phyloP scores from a whole-genome alignment of 306 rosid species.

The Cucumis cinereus region DNA sequence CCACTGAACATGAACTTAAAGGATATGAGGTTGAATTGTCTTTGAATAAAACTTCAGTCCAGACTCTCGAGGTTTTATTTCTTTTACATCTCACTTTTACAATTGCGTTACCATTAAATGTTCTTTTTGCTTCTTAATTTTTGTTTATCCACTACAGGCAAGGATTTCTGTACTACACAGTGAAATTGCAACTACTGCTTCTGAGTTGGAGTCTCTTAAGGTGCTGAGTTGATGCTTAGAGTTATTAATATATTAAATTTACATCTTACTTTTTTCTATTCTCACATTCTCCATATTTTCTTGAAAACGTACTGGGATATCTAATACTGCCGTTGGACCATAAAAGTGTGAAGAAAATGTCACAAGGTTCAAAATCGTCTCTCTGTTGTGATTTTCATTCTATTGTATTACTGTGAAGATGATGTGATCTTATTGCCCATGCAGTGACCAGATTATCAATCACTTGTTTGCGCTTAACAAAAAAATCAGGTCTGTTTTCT shows the following conservation, averaged over 20 bases:
- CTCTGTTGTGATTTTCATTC: conserved; percentile 3
- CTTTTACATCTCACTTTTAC: neutral
- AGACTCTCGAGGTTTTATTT: conserved; percentile 46
- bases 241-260: neutral
- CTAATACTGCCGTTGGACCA: conserved; percentile 17
- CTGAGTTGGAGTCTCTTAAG: conserved; percentile 58
- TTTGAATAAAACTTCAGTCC: conserved; percentile 39
- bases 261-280: neutral
- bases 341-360: conserved; percentile 35
- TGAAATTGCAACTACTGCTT: conserved; percentile 36
- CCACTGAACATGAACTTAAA: conserved; percentile 57
- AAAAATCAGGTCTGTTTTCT: conserved; percentile 43
- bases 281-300: conserved; percentile 9
- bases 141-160: conserved; percentile 25
- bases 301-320: conserved; percentile 5
- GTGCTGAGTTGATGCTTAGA: conserved; percentile 16
- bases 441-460: conserved; percentile 49
- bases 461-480: conserved; percentile 44
- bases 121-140: neutral
- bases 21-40: conserved; percentile 72
- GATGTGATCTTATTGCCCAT: neutral
- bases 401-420: conserved; percentile 1
- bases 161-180: conserved; percentile 50
- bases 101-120: neutral
- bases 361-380: conserved; percentile 27